Conservation (phyloP, 129 eudicot species). For the Helichrysum umbraculigerum region DNA sequence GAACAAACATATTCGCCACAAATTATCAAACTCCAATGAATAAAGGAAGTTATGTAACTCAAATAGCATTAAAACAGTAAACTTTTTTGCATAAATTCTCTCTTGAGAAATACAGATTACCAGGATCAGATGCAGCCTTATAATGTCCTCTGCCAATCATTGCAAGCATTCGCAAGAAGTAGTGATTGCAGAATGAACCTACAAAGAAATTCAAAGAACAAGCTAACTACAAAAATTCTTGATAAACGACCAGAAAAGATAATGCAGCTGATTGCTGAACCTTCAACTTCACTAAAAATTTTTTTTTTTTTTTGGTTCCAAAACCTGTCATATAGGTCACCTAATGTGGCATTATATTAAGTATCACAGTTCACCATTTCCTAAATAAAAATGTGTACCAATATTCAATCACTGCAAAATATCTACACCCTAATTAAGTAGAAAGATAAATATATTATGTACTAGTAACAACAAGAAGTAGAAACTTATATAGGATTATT, state of each 20-base stretch:
- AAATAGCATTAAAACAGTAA: too few species aligned
- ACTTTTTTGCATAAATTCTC: too few species aligned
- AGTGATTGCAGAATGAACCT: conserved; percentile 89
- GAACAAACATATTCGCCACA: conserved; percentile 26
- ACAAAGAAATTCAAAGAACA: conserved; percentile 12
- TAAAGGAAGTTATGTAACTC: neutral
- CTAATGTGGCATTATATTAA: conserved; percentile 6
- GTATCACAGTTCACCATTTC: too few species aligned
- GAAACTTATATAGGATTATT: too few species aligned
- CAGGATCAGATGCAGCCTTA: conserved; percentile 74
- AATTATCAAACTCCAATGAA: neutral
- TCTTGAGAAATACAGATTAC: conserved; percentile 25
- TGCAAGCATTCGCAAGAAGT: conserved; percentile 87
- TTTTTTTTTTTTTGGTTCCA: neutral
- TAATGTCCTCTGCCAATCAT: conserved; percentile 65
- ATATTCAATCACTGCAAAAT: too few species aligned
- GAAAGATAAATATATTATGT: too few species aligned
- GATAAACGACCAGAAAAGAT: conserved; percentile 1
- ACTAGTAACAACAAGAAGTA: too few species aligned
- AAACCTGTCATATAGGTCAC: neutral
- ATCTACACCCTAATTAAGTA: too few species aligned
- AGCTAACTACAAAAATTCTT: conserved; percentile 4
- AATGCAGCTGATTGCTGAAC: conserved; percentile 20
- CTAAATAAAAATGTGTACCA: too few species aligned
- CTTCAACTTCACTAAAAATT: neutral